phyloP scores from a whole-genome alignment of 306 rosid species.

The Fragaria ananassa region DNA sequence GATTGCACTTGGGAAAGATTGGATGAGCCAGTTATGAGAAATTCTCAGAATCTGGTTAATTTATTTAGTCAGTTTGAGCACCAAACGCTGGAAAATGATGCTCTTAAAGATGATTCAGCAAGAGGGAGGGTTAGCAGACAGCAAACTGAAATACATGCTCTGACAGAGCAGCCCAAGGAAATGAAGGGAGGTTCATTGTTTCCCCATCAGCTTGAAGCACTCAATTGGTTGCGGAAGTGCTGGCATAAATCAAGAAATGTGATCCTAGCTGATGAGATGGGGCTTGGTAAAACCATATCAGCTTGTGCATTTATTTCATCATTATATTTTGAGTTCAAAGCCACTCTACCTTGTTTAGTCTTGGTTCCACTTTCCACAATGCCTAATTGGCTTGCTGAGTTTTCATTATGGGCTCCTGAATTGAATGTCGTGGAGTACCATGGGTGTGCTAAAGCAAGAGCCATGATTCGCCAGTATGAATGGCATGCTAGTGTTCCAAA shows the following conservation, averaged over 20 bases:
- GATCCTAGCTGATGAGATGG: constrained; percentile 99
- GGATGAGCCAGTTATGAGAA: constrained; percentile 71
- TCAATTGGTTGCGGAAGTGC: constrained; percentile 98
- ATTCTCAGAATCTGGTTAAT: constrained; percentile 54
- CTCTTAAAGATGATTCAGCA: constrained; percentile 47
- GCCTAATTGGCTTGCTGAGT: constrained; percentile 99
- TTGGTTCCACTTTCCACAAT: constrained; percentile 96
- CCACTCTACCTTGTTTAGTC: constrained; percentile 88
- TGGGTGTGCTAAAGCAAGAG: constrained; percentile 97
- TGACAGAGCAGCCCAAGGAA: constrained; percentile 87
- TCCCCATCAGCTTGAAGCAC: constrained; percentile 99
- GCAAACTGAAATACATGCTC: constrained; percentile 63
- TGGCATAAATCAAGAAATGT: constrained; percentile 95
- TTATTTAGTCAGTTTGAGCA: constrained; percentile 58
- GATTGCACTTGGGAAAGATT: constrained; percentile 98
- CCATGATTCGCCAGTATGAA: constrained; percentile 86
- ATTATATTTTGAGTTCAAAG: constrained; percentile 84
- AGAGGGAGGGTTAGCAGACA: constrained; percentile 45
- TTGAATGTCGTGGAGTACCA: constrained; percentile 97
- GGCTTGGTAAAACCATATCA: constrained; percentile 96
- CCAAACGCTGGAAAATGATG: constrained; percentile 63
- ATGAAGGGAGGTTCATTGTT: constrained; percentile 90
- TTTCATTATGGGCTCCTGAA: constrained; percentile 87
- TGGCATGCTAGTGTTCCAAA: constrained; percentile 85
- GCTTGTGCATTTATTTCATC: constrained; percentile 92